phyloP scores from a whole-genome alignment of 1,284 basidiomycete genomes.

The Ceratobasidium papillatum region DNA sequence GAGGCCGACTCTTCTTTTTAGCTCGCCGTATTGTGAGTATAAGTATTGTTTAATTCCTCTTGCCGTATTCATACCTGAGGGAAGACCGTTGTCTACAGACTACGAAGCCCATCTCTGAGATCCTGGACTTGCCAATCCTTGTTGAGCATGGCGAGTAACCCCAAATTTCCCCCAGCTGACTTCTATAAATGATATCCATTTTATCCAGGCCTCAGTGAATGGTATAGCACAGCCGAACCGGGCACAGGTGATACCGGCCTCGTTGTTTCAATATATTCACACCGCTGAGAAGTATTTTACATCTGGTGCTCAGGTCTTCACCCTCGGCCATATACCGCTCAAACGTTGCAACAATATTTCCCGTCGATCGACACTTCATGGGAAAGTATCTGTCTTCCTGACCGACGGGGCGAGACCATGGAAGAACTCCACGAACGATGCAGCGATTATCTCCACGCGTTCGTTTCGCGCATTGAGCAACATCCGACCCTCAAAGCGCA shows the following conservation, averaged over 20 bases:
- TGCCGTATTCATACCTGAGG: slow-evolving; percentile 6
- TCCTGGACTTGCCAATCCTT: slow-evolving; percentile 72
- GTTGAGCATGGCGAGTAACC: slow-evolving; percentile 70
- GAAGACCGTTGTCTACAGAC: slow-evolving; percentile 80
- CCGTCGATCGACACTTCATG: slow-evolving; percentile 66
- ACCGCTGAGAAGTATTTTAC: background rate
- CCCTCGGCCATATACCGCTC: slow-evolving; percentile 68
- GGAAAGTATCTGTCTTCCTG: slow-evolving; percentile 72
- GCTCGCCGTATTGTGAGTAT: slow-evolving; percentile 80
- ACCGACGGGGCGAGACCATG: slow-evolving; percentile 76
- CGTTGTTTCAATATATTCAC: background rate
- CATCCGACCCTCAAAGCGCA: slow-evolving; percentile 57
- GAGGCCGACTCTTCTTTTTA: slow-evolving; percentile 78
- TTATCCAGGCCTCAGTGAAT: slow-evolving; percentile 74
- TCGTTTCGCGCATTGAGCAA: slow-evolving; percentile 56
- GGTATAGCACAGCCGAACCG: slow-evolving; percentile 78
- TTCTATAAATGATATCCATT: background rate
- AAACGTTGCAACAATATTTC: slow-evolving; percentile 62
- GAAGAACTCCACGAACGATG: slow-evolving; percentile 69
- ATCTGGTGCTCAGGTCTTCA: slow-evolving; percentile 60
- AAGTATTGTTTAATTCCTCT: background rate
- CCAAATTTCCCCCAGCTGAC: background rate
- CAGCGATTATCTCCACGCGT: slow-evolving; percentile 61
- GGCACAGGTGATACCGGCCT: slow-evolving; percentile 56
- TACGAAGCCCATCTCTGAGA: slow-evolving; percentile 66